Evolutionary conservation across 2,329 filamentous ascomycete genomes (phyloP).

Genomic region (Epichloe sp.): DNA sequence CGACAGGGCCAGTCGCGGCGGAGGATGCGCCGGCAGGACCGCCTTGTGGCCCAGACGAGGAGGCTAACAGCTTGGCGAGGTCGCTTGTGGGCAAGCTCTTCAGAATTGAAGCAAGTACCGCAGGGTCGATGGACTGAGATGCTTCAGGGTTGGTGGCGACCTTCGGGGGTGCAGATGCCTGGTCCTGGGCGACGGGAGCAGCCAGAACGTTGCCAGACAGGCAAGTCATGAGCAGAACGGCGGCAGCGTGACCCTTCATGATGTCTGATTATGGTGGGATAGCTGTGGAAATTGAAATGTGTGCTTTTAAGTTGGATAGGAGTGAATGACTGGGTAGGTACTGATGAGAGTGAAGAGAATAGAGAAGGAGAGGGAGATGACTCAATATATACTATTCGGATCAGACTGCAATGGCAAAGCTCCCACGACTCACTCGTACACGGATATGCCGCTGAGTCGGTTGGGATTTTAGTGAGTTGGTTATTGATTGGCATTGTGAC

Average conservation of each 20-base stretch:
- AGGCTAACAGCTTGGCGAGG: not conserved
- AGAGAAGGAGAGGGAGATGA: not conserved
- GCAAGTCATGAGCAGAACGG: constrained; percentile 3
- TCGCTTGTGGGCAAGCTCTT: not conserved
- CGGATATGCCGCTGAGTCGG: no score
- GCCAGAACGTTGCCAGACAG: constrained; percentile 1
- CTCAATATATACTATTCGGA: not conserved
- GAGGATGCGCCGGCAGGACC: no score
- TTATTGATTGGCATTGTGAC: not conserved
- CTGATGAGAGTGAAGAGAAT: not conserved
- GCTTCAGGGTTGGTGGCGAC: not conserved
- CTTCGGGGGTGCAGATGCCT: not conserved
- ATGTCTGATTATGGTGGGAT: not conserved
- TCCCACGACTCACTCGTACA: no score
- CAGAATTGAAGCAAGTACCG: no score
- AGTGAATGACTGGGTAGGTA: not conserved
- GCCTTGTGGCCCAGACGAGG: no score
- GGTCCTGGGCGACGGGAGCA: not conserved
- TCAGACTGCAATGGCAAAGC: no score
- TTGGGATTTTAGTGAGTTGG: no score
- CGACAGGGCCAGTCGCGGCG: not conserved
- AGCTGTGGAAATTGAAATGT: not conserved
- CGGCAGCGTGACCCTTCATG: constrained; percentile 1
- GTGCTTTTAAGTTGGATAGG: no score
- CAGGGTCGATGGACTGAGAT: no score